Percentiles rank a stretch among this genome's conserved stretches.
Conservation (phyloP, 768 basidiomycete genomes). For the Amanita fuliginea region DNA sequence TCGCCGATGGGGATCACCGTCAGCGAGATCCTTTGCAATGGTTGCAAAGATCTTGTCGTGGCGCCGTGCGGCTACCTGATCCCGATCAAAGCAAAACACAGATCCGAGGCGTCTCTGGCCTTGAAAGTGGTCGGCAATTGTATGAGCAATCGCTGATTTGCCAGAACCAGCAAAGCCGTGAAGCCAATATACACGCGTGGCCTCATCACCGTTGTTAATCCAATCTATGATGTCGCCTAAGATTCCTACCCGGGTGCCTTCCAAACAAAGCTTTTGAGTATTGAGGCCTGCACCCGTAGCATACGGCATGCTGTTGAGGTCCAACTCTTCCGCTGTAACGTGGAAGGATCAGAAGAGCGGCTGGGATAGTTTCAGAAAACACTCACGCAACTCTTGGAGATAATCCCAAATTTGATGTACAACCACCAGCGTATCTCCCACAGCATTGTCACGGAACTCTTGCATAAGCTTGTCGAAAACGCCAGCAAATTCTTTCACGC, state of each 20-base stretch:
- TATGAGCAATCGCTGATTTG: not conserved
- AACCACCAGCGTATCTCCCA: not conserved
- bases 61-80: no score
- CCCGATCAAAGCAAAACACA: no score
- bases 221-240: slow-evolving; percentile 16
- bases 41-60: no score
- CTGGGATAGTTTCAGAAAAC: not conserved
- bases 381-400: not conserved
- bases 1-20: no score
- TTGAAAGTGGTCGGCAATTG: no score
- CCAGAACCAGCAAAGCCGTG: not conserved
- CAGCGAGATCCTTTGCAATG: no score
- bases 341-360: not conserved
- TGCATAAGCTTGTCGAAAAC: not conserved
- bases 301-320: not conserved
- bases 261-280: slow-evolving; percentile 10
- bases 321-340: not conserved
- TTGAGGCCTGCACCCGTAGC: not conserved
- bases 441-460: not conserved
- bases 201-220: slow-evolving; percentile 6
- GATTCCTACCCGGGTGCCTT: slow-evolving; percentile 14
- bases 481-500: not conserved
- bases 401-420: not conserved
- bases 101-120: no score
- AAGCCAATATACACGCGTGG: not conserved